These are phyloP conservation scores for Tetrahymena elliotti DNA, from an alignment of 73 alveolate genomes.

Conservation along the genomic window DNA sequence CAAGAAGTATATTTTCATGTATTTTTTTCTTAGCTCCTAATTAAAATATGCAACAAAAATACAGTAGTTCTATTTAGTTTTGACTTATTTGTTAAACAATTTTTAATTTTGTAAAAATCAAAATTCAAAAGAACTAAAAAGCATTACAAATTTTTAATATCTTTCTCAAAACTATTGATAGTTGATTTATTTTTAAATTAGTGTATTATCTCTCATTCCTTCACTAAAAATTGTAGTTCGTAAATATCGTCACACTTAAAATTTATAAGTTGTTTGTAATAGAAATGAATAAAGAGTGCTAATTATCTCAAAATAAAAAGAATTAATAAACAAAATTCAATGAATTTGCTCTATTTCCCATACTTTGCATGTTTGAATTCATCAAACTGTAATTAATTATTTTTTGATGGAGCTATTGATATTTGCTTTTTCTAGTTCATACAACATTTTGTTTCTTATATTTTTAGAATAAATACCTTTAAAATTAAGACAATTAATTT, in stretches of 20 bases:
- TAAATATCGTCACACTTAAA: not conserved
- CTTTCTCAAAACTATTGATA: not conserved
- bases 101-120: not conserved
- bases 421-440: too few species aligned
- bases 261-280: not conserved
- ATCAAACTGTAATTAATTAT: too few species aligned
- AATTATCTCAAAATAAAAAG: not conserved
- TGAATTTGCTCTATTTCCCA: not conserved
- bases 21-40: not conserved
- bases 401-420: too few species aligned
- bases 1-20: not conserved
- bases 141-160: not conserved
- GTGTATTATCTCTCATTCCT: not conserved
- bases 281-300: not conserved
- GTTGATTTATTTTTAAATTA: not conserved
- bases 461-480: too few species aligned
- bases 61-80: not conserved
- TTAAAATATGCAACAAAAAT: not conserved
- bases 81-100: not conserved
- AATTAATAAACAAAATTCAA: too few species aligned
- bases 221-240: not conserved
- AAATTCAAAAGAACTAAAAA: not conserved
- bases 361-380: not conserved
- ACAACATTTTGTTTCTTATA: too few species aligned
- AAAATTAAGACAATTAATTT: not conserved